Base-by-base conservation (phyloP, 495 filamentous ascomycete species). In the Evernia prunastri region DNA sequence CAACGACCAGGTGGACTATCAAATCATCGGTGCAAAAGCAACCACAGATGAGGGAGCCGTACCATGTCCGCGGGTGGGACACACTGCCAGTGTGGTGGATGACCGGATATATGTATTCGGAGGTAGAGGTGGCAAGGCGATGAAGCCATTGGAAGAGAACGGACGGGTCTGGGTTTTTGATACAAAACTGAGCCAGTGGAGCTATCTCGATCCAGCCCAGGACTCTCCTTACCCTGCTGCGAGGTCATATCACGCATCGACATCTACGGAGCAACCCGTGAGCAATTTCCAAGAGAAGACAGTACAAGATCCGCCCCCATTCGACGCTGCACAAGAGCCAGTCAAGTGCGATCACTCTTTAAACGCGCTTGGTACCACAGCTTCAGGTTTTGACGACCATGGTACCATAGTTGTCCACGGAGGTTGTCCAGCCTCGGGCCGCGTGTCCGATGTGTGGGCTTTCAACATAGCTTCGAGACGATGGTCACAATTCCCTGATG, bases 401-500 rank as follows among this genome's bases (percentile, higher is more conserved):
- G 75, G 77, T 39, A 80, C 74, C 0, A 72, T 94, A 40, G 86
- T 87, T 69, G 71, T 94, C 20, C 89, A 92, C 67, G 89, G 86
- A 10, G 90, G 90, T 0, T 89, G 86, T 67, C 79, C 82, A 1
- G 75, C 81, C 4, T 80, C 77, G 11, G 83, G 79, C 20, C 75
- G 86, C 18, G 76, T 86, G 2, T 72, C 77, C 7, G 89, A 92
- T 72, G 70, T 91, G 0, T 92, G 89, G 89, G 80, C 82, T 1
- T 92, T 91, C 70, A 82, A 86, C 68, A 66, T 91, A 13, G 75
- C 72, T 40, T 76, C 73, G 31, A 69, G 78, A 37, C 71, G 76
- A 0, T 94, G 89, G 90, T 81, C 78, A 45, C 78, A 84, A 54
- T 78, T 86, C 36, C 78, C 86, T 0, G 67, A 80, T 23, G 87